These are phyloP conservation scores for Triticum timopheevii DNA, from an alignment of 176 grass and related monocot genomes.

Conservation along the genomic window DNA sequence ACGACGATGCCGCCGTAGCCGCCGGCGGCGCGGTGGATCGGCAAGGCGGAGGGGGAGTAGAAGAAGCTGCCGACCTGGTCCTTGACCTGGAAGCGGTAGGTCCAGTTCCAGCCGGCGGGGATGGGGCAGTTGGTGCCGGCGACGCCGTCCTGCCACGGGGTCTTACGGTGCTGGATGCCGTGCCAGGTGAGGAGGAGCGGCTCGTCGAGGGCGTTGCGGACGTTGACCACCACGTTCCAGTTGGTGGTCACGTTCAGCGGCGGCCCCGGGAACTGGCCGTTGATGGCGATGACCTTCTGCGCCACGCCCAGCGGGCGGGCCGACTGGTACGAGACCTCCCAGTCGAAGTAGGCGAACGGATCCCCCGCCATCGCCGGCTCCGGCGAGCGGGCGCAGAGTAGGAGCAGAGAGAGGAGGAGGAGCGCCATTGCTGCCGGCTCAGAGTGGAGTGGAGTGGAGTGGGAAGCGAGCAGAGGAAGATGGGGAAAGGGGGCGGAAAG, in stretches of 20 bases:
- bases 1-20: constrained; percentile 72
- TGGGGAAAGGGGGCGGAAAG: background rate
- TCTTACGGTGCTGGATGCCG: constrained; percentile 77
- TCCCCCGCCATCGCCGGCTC: constrained; percentile 48
- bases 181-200: constrained; percentile 94
- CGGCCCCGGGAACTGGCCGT: constrained; percentile 75
- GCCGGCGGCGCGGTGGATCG: constrained; percentile 50
- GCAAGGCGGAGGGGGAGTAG: constrained; percentile 68
- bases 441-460: background rate
- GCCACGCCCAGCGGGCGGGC: constrained; percentile 71
- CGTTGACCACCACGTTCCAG: constrained; percentile 91
- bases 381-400: background rate
- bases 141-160: constrained; percentile 89
- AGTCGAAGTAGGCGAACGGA: constrained; percentile 88
- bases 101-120: constrained; percentile 90
- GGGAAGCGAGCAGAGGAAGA: background rate
- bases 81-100: constrained; percentile 88
- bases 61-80: constrained; percentile 95
- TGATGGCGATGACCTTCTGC: constrained; percentile 84
- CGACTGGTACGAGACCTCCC: constrained; percentile 77
- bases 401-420: background rate
- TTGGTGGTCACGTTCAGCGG: constrained; percentile 88
- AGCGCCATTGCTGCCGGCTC: constrained; percentile 18
- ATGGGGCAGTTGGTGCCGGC: constrained; percentile 82
- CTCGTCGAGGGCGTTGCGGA: constrained; percentile 80